Evolutionary conservation across 495 filamentous ascomycete genomes (phyloP).

Genomic region (Cercophora samala): DNA sequence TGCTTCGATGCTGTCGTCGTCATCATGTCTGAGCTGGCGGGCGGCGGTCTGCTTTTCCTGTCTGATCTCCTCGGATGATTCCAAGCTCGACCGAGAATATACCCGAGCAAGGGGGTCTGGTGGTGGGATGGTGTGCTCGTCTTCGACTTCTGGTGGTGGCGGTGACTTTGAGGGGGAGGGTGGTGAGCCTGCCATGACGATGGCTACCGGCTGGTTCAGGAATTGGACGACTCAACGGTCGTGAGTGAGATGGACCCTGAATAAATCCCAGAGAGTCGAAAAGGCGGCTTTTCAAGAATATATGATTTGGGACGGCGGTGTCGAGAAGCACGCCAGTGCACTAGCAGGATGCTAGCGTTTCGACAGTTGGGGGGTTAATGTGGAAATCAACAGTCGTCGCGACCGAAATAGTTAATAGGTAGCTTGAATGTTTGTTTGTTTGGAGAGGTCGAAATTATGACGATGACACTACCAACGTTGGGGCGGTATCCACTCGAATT

Average conservation of each 20-base stretch:
- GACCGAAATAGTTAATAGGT: background rate
- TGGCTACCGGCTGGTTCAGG: background rate
- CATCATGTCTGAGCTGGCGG: slow-evolving; percentile 6
- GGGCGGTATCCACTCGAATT: background rate
- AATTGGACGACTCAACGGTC: background rate
- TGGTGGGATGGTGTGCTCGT: background rate
- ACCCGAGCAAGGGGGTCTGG: slow-evolving; percentile 12
- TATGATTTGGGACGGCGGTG: background rate
- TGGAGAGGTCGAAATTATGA: background rate
- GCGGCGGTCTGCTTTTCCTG: slow-evolving; percentile 18
- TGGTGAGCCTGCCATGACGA: slow-evolving; percentile 6
- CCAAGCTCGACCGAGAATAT: slow-evolving; percentile 8
- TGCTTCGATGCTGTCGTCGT: slow-evolving; percentile 9
- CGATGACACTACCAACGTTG: background rate
- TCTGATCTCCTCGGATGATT: slow-evolving; percentile 11
- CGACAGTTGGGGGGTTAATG: background rate
- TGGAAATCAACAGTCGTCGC: background rate
- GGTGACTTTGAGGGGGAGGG: background rate
- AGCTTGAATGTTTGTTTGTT: background rate
- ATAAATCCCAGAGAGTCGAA: background rate
- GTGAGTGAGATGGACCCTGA: background rate
- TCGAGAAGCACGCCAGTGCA: slow-evolving; percentile 5
- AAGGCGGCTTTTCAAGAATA: background rate
- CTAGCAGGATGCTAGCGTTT: background rate
- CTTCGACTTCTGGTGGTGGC: background rate